Base-by-base conservation (phyloP, 768 basidiomycete species). In the Lepiota venenata region DNA sequence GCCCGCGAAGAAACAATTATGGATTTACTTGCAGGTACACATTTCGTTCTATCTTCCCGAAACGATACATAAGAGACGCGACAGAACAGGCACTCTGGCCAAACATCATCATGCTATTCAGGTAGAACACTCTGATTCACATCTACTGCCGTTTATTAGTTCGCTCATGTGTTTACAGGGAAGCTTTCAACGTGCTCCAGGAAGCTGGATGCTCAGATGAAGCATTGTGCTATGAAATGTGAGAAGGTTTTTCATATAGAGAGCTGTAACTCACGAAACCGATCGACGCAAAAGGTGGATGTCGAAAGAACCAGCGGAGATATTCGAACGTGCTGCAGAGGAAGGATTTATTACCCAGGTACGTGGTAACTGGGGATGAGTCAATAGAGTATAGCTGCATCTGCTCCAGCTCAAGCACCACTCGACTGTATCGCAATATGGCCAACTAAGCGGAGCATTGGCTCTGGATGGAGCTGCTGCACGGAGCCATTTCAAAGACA, bases 261-360 rank as follows among this genome's bases (percentile, higher is more conserved):
- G 8, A 32, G 32, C 8, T 32, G 32, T 3, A 11, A 4, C 32
- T 32, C 32, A 11, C 9, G 32, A 11, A 32, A 32, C 9, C 9
- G 32, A 32, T 32, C 32, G 10, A 8, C 32, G 10, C 4, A 32
- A 32, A 32, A 82, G 83, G 82, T 84, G 84, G 83, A 85, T 85
- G 82, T 84, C 83, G 21, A 85, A 84, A 60, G 83, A 85, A 60
- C 83, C 84, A 1, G 83, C 83, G 6, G 83, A 84, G 60, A 84
- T 85, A 38, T 85, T 85, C 62, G 84, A 85, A 64, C 72, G 80
- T 15, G 82, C 84, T 7, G 84, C 83, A 5, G 83, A 85, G 58
- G 82, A 85, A 32, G 84, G 84, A 14, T 84, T 85, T 66, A 77
- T 85, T 46, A 64, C 62, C 15, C 82, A 84, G 69, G 82, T 76